A percentile compares a stretch with the other conserved stretches of the same genome.
phyloP scores from a whole-genome alignment of 1,284 basidiomycete genomes.

The Fomitiporia mediterranea region DNA sequence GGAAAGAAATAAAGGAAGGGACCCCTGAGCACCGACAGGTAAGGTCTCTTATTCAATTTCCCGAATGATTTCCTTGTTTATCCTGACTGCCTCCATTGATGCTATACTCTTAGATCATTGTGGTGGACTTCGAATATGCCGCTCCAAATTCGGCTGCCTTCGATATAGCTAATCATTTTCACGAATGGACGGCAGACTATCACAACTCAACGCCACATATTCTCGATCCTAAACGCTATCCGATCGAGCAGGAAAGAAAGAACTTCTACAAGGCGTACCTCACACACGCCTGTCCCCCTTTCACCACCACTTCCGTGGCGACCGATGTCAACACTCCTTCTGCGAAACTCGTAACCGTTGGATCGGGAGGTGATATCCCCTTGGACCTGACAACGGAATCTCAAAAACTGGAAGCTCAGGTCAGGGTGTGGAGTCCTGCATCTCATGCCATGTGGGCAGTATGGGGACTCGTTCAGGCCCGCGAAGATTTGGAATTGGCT shows the following conservation, averaged over 20 bases:
- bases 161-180: slow-evolving; percentile 95
- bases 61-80: slow-evolving; percentile 6
- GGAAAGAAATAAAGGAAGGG: slow-evolving; percentile 53
- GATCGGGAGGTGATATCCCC: slow-evolving; percentile 31
- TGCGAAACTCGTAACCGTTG: slow-evolving; percentile 31
- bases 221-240: slow-evolving; percentile 66
- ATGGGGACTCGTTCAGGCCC: slow-evolving; percentile 89
- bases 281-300: slow-evolving; percentile 34
- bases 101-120: slow-evolving; percentile 62
- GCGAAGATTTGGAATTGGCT: slow-evolving; percentile 68
- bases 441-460: slow-evolving; percentile 88
- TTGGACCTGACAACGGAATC: slow-evolving; percentile 23
- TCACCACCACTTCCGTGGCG: slow-evolving; percentile 26
- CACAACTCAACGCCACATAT: slow-evolving; percentile 72
- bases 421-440: slow-evolving; percentile 81
- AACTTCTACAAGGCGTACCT: slow-evolving; percentile 87
- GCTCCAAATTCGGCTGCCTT: slow-evolving; percentile 84
- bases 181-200: slow-evolving; percentile 93
- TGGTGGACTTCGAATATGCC: slow-evolving; percentile 95
- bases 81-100: slow-evolving; percentile 1
- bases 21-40: slow-evolving; percentile 67
- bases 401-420: slow-evolving; percentile 63
- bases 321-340: slow-evolving; percentile 26
- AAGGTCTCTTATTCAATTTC: slow-evolving; percentile 24
- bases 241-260: slow-evolving; percentile 62